phyloP scores from a whole-genome alignment of 139 green algal species.

The Chlorella vulgaris region DNA sequence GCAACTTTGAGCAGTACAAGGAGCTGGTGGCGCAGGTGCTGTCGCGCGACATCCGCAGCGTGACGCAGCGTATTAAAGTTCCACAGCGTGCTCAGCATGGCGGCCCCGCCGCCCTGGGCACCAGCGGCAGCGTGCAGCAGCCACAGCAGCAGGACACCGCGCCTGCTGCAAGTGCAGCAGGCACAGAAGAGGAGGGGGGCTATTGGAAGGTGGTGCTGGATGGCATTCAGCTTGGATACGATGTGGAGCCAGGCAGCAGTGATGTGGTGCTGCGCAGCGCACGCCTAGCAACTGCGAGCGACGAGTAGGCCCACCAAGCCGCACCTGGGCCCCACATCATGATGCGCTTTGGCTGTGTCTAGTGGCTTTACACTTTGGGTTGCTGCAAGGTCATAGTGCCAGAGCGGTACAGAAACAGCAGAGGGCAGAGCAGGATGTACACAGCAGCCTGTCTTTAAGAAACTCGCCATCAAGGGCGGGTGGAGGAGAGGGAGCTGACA shows the following conservation, averaged over 20 bases:
- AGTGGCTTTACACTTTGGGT: too few relatives aligned
- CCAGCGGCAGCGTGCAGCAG: background rate
- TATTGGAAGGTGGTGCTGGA: constrained; percentile 52
- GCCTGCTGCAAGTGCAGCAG: background rate
- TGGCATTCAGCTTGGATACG: constrained; percentile 59
- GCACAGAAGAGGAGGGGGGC: background rate
- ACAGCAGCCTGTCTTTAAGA: too few relatives aligned
- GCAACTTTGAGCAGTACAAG: constrained; percentile 30
- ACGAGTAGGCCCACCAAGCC: too few relatives aligned
- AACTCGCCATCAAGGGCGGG: too few relatives aligned
- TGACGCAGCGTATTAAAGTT: constrained; percentile 65
- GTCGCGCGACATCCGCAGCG: constrained; percentile 71
- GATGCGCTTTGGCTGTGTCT: too few relatives aligned
- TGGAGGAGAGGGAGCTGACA: too few relatives aligned
- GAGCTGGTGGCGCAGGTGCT: constrained; percentile 56
- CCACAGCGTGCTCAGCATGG: constrained; percentile 28
- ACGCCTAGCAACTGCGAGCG: background rate
- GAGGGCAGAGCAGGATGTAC: too few relatives aligned
- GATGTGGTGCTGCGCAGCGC: constrained; percentile 16
- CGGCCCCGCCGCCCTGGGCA: background rate
- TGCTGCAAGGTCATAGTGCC: too few relatives aligned
- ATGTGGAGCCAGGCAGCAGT: constrained; percentile 24
- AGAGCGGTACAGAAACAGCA: background rate
- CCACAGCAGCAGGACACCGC: background rate
- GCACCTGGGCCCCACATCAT: background rate